Evolutionary conservation across 2,329 filamentous ascomycete genomes (phyloP).

Genomic region (Scytalidium lignicola): DNA sequence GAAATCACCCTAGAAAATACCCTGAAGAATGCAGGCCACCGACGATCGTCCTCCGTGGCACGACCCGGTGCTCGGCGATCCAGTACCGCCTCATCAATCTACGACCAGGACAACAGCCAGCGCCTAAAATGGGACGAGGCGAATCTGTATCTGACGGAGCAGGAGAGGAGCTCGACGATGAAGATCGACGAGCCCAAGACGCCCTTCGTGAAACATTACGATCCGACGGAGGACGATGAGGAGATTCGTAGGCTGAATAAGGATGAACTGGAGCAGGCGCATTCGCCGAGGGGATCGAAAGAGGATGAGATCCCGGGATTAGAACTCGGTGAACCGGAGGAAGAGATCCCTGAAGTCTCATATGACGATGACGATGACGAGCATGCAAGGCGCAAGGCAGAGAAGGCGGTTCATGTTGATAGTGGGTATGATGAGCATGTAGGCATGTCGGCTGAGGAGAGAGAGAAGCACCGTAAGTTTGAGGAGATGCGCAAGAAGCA

Average conservation of each 20-base stretch:
- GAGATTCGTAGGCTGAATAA: conserved; percentile 62
- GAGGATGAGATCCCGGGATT: conserved; percentile 87
- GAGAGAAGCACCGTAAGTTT: conserved; percentile 87
- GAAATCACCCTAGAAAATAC: conserved; percentile 94
- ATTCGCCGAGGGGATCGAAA: conserved; percentile 12
- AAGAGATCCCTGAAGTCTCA: conserved; percentile 51
- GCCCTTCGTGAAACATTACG: conserved; percentile 88
- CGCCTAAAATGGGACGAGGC: conserved; percentile 98
- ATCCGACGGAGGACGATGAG: conserved; percentile 80
- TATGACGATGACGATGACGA: conserved; percentile 34
- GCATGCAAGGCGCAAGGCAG: conserved; percentile 33
- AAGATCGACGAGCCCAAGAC: conserved; percentile 99
- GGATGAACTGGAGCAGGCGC: conserved; percentile 56
- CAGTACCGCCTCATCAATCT: conserved; percentile 36
- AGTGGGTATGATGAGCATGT: conserved; percentile 47
- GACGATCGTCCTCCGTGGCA: conserved; percentile 75
- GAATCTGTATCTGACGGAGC: conserved; percentile 94
- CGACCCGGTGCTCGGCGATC: conserved; percentile 56
- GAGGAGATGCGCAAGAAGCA: conserved; percentile 91
- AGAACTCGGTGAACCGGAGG: conserved; percentile 88
- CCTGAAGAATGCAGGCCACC: conserved; percentile 84
- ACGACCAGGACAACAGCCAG: conserved; percentile 56
- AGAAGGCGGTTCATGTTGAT: conserved; percentile 78
- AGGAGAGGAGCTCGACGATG: conserved; percentile 93
- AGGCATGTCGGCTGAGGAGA: conserved; percentile 64